Percentiles rank a stretch among this genome's conserved stretches.
phyloP scores from a whole-genome alignment of 1,284 basidiomycete species.

The Neonothopanus nambi region DNA sequence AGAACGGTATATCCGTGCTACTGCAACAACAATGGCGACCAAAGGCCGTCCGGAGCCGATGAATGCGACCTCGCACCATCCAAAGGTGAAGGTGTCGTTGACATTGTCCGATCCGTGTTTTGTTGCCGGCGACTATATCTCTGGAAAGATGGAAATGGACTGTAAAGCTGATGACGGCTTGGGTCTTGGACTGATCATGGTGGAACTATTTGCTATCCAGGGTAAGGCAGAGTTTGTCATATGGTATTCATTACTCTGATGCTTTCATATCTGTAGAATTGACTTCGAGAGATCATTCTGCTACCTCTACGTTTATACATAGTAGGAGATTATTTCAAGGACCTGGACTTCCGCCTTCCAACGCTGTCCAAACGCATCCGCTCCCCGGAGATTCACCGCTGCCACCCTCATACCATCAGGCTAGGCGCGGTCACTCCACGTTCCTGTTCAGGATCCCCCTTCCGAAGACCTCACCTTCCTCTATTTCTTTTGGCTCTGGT shows the following conservation, averaged over 20 bases:
- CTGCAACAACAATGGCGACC: constrained; percentile 4
- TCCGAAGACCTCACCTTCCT: constrained; percentile 62
- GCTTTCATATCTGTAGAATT: constrained; percentile 49
- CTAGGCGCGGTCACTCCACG: constrained; percentile 67
- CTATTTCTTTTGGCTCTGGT: constrained; percentile 66
- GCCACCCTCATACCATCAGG: constrained; percentile 64
- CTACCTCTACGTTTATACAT: constrained; percentile 73
- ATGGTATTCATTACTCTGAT: background rate
- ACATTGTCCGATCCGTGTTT: constrained; percentile 56
- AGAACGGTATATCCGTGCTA: too few relatives aligned
- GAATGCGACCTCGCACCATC: constrained; percentile 73
- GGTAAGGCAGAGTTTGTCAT: constrained; percentile 39
- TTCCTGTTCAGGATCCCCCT: constrained; percentile 75
- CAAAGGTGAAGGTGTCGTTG: constrained; percentile 70
- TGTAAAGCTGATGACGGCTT: constrained; percentile 71
- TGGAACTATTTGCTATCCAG: constrained; percentile 73
- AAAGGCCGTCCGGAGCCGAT: constrained; percentile 77
- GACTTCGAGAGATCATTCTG: constrained; percentile 73
- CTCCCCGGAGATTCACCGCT: constrained; percentile 54
- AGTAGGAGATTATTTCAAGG: constrained; percentile 72
- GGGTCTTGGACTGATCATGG: constrained; percentile 71
- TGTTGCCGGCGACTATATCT: constrained; percentile 61
- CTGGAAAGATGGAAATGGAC: constrained; percentile 77
- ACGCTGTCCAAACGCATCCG: constrained; percentile 65
- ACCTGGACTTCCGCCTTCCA: constrained; percentile 75